Base-by-base conservation (phyloP, 305 asterid species). In the Fraxinus floribunda region DNA sequence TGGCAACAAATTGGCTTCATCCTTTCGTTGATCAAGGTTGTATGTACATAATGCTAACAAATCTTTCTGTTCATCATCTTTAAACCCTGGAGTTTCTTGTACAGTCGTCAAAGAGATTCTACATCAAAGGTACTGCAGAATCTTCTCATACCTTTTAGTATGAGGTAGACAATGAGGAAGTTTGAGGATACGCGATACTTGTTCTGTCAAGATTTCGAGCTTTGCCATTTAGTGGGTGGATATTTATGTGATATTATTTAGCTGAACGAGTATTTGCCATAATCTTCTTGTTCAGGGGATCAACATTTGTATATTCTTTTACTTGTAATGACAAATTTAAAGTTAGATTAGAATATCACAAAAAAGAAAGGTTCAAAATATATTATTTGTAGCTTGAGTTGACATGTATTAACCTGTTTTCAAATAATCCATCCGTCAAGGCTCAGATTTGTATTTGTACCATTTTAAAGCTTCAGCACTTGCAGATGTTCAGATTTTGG, bases 41-140 rank as follows among this genome's bases (percentile, higher is more conserved):
- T 34, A 60, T 86, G 90, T 85, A 75, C 78, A 81, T 85, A 81
- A 78, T 60, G 73, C 62, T 9, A 11, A 11, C 41, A 80, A 26
- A 75, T 75, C 73, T 24, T 78, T 15, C 39, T 3, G 62, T 81
- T 76, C 83, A 46, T 83, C 80, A 52, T 46, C 81, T 78, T 83
- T 75, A 81, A 76, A 34, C 78, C 71, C 76, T 24, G 49, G 66
- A 80, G 60, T 77, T 77, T 83, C 85, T 62, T 85, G 89, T 90
- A 89, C 91, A 85, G 88, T 82, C 78, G 26, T 79, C 76, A 18
- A 62, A 81, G 75, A 71, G 68, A 44, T 78, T 80, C 22, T 34
- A 35, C 78, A 15, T 68, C 38, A 7, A 20, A 18, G 78, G 82
- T 75, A 66, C 70, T 64, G 35, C 24, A n/a, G 15, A 32, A 57